A percentile compares a stretch with the other conserved stretches of the same genome.
phyloP scores from a whole-genome alignment of 768 basidiomycete species.

The Agrocybe chaxingu region DNA sequence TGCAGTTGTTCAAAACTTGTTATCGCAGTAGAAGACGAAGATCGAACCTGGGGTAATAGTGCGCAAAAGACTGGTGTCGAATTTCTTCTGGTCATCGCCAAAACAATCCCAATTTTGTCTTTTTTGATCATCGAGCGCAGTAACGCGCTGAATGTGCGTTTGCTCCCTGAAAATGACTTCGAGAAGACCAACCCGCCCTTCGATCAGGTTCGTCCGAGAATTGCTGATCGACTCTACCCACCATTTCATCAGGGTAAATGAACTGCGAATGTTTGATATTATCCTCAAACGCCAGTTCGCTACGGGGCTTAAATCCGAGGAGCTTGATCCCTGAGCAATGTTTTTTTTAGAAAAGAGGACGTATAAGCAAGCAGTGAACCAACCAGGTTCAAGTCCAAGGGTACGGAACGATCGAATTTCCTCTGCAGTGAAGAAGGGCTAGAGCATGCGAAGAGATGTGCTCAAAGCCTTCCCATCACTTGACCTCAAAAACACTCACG shows the following conservation, averaged over 20 bases:
- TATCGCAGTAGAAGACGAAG: neutral
- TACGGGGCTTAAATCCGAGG: constrained; percentile 83
- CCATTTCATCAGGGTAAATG: constrained; percentile 89
- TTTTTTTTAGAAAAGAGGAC: neutral
- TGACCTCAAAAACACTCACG: constrained; percentile 31
- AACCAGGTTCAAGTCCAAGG: constrained; percentile 74
- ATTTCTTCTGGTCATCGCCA: constrained; percentile 66
- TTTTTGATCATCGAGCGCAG: constrained; percentile 80
- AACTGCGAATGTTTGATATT: constrained; percentile 91
- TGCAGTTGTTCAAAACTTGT: constrained; percentile 1
- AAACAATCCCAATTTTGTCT: constrained; percentile 77
- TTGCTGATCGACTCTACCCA: constrained; percentile 26
- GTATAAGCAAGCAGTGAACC: constrained; percentile 10
- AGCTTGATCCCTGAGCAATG: constrained; percentile 69
- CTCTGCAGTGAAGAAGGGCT: constrained; percentile 86
- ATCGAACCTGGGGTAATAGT: constrained; percentile 76
- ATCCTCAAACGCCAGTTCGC: constrained; percentile 76
- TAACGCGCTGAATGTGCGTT: constrained; percentile 86
- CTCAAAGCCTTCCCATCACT: neutral
- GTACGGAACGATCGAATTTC: constrained; percentile 82
- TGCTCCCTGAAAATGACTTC: constrained; percentile 84
- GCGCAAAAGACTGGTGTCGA: constrained; percentile 79
- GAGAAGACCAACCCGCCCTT: constrained; percentile 5
- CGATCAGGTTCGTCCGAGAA: neutral
- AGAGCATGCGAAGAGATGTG: constrained; percentile 6